Evolutionary conservation across 305 asterid genomes (phyloP).

Genomic region (Fraxinus albicans): DNA sequence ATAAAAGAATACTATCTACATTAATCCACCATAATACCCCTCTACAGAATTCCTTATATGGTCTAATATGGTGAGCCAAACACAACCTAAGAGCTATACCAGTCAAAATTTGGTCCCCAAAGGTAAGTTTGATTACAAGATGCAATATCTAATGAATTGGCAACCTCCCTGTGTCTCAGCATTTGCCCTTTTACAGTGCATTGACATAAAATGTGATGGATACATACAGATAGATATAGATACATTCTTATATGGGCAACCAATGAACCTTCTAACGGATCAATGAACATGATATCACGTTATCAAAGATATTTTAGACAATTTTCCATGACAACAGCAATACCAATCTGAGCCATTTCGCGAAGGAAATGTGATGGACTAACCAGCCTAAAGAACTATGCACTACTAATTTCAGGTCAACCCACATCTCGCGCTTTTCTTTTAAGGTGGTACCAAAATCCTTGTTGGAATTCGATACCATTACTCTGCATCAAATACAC

Average conservation of each 20-base stretch:
- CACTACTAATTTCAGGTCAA: neutral
- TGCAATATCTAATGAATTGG: neutral
- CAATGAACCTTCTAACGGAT: constrained; percentile 31
- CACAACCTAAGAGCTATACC: neutral
- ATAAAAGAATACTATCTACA: neutral
- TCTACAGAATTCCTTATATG: neutral
- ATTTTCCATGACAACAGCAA: neutral
- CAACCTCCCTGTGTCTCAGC: neutral
- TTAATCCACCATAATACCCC: neutral
- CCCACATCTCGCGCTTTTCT: neutral
- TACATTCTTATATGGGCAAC: neutral
- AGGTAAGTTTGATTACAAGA: neutral
- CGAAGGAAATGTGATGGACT: neutral
- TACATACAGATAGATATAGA: neutral
- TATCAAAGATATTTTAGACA: neutral
- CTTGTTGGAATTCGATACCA: neutral
- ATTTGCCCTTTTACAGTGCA: neutral
- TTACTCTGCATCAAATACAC: neutral
- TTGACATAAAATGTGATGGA: neutral
- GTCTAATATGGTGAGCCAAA: neutral
- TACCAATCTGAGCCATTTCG: constrained; percentile 9
- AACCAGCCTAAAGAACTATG: constrained; percentile 10
- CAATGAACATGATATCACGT: neutral
- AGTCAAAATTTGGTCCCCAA: neutral
- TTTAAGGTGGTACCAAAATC: neutral